Evolutionary conservation across 139 green algal genomes (phyloP).

Genomic region (Yamagishiella unicocca): DNA sequence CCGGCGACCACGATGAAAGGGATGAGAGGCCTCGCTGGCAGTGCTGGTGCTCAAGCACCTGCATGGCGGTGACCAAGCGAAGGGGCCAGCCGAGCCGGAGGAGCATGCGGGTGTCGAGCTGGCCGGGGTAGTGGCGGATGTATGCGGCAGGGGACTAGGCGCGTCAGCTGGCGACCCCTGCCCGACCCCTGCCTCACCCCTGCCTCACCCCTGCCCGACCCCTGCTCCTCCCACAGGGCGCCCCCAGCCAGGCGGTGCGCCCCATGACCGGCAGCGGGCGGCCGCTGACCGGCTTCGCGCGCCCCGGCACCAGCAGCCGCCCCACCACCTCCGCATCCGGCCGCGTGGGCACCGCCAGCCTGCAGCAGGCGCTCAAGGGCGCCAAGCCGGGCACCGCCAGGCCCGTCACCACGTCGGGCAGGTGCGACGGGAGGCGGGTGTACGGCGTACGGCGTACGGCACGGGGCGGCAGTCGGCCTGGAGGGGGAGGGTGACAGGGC

Average conservation of each 20-base stretch:
- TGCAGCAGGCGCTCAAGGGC: slow-evolving; percentile 52
- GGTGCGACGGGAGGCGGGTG: slow-evolving; percentile 50
- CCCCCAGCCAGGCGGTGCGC: slow-evolving; percentile 65
- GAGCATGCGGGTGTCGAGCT: too few relatives aligned
- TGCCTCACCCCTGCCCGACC: not conserved
- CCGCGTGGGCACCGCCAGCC: slow-evolving; percentile 47
- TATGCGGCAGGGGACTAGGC: too few relatives aligned
- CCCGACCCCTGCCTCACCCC: not conserved
- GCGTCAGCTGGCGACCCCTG: too few relatives aligned
- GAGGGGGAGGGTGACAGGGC: too few relatives aligned
- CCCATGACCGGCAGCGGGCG: slow-evolving; percentile 73
- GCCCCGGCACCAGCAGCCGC: slow-evolving; percentile 66
- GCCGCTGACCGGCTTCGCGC: slow-evolving; percentile 79
- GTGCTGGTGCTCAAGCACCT: too few relatives aligned
- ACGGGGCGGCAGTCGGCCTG: too few relatives aligned
- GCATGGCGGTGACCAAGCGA: too few relatives aligned
- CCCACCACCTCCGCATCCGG: slow-evolving; percentile 50
- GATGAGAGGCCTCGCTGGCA: too few relatives aligned
- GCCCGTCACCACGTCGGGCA: slow-evolving; percentile 78
- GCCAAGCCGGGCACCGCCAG: slow-evolving; percentile 70
- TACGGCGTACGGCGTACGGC: not conserved
- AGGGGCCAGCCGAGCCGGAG: too few relatives aligned
- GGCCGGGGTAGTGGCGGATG: too few relatives aligned
- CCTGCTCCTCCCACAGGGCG: slow-evolving; percentile 31
- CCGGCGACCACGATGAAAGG: too few relatives aligned